These are phyloP conservation scores for Magnolia sinica DNA, from an alignment of 164 flowering plant species.

Conservation along the genomic window DNA sequence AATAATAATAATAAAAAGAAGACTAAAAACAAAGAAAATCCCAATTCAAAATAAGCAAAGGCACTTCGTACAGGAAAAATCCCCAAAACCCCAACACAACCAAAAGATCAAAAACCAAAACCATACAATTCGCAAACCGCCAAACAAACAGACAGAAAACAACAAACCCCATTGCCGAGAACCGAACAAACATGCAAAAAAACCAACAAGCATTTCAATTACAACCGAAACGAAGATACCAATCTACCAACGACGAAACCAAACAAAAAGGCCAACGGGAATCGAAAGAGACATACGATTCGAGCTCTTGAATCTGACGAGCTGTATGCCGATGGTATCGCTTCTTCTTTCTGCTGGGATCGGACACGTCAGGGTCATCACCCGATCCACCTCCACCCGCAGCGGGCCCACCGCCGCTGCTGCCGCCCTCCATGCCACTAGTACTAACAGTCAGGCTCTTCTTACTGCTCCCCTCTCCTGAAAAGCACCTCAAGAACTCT, in stretches of 20 bases:
- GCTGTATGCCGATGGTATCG: conserved; percentile 83
- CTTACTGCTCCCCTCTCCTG: not conserved
- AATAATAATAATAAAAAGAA: no score
- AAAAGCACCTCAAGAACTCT: not conserved
- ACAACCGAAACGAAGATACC: not conserved
- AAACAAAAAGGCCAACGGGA: not conserved
- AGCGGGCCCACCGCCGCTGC: conserved; percentile 30
- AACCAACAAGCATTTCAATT: not conserved
- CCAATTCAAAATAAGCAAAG: no score
- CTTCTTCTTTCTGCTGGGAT: conserved; percentile 57
- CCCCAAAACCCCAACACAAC: no score
- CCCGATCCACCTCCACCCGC: conserved; percentile 42
- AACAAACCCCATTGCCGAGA: not conserved
- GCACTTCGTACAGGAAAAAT: no score
- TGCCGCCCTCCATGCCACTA: conserved; percentile 6
- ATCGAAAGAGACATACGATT: conserved; percentile 41
- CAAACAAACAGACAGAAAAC: not conserved
- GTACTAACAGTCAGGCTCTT: not conserved
- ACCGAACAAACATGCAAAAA: not conserved
- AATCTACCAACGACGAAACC: not conserved
- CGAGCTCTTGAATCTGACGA: conserved; percentile 77
- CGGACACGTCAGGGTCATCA: conserved; percentile 40
- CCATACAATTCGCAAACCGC: no score
- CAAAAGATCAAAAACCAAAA: no score
- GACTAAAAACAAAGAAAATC: no score